Conservation (phyloP, 192 early-diverging fungal species). For the Gryganskiella cystojenkinii region DNA sequence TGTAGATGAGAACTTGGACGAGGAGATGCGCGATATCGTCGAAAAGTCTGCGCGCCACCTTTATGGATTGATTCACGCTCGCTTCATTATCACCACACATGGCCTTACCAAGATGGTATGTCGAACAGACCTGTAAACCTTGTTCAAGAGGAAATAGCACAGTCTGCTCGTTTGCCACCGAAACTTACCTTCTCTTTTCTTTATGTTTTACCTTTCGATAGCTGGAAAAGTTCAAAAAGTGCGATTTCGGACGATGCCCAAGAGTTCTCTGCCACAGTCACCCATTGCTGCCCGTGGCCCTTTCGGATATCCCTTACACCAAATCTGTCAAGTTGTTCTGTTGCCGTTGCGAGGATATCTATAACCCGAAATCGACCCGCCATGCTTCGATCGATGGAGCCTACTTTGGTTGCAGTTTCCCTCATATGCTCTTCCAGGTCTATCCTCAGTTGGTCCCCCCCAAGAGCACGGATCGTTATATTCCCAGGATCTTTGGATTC, state of each 20-base stretch:
- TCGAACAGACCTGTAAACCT: background rate
- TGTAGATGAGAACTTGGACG: conserved; percentile 76
- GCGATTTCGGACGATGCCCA: conserved; percentile 97
- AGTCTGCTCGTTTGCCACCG: background rate
- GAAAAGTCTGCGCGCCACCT: conserved; percentile 91
- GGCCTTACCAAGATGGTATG: conserved; percentile 93
- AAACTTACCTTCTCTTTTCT: background rate
- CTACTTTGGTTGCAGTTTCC: conserved; percentile 96
- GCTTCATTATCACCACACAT: conserved; percentile 92
- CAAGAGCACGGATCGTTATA: conserved; percentile 84
- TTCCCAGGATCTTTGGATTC: conserved; percentile 99
- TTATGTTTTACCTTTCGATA: conserved; percentile 7
- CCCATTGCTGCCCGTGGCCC: conserved; percentile 89
- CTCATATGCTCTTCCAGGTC: conserved; percentile 95
- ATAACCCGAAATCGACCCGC: conserved; percentile 88
- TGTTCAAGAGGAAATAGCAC: background rate
- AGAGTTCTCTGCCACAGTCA: conserved; percentile 93
- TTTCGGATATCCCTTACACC: conserved; percentile 86
- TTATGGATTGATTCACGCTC: conserved; percentile 98
- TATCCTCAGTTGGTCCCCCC: conserved; percentile 85
- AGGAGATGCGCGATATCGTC: conserved; percentile 81
- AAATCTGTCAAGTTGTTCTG: conserved; percentile 97
- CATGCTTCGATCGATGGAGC: conserved; percentile 94
- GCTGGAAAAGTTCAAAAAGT: conserved; percentile 93
- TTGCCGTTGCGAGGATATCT: conserved; percentile 96